Conservation (phyloP, 2,329 filamentous ascomycete species). For the Fusarium hainanense region DNA sequence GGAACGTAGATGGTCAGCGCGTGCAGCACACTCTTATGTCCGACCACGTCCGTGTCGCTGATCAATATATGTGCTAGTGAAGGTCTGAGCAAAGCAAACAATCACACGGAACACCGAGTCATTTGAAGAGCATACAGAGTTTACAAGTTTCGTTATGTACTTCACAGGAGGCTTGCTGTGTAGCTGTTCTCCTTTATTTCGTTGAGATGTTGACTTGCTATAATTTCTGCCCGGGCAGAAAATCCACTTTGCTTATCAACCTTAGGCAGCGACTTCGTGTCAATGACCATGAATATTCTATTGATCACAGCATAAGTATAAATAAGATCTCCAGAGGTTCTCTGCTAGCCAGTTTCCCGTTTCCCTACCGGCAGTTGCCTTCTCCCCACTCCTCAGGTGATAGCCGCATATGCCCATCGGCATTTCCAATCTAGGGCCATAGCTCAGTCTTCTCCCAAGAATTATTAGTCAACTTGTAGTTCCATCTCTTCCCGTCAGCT, state of each 20-base stretch:
- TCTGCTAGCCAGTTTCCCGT: neutral
- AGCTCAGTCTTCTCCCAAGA: conserved; percentile 76
- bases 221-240: neutral
- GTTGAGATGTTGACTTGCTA: neutral
- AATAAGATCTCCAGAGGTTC: neutral
- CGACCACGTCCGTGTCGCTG: neutral
- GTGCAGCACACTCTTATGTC: neutral
- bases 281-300: neutral
- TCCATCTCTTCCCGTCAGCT: conserved; percentile 70
- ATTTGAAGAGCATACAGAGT: neutral
- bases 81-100: neutral
- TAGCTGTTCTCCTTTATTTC: too few relatives aligned
- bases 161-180: neutral
- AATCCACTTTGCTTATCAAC: accelerated
- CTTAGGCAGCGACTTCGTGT: accelerated
- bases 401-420: neutral
- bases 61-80: neutral
- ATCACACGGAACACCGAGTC: neutral
- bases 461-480: conserved; percentile 69
- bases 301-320: too few relatives aligned
- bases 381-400: neutral
- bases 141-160: neutral
- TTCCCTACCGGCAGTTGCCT: neutral
- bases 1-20: neutral
- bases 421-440: conserved; percentile 64